Conservation (phyloP, 345 rosid species). For the Brassica incana region DNA sequence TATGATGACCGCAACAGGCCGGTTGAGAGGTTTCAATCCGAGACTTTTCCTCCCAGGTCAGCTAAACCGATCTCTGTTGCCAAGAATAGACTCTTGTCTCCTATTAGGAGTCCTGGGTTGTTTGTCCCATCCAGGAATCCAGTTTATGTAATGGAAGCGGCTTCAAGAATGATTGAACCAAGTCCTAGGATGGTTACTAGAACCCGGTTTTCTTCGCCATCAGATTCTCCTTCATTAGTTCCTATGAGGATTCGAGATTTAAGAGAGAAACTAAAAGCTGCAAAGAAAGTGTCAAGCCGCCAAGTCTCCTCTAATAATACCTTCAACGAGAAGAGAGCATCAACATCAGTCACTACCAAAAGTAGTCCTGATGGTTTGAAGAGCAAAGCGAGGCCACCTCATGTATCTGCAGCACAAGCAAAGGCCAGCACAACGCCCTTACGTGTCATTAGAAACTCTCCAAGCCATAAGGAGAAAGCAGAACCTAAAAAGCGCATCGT, state of each 20-base stretch:
- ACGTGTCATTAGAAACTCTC: not conserved
- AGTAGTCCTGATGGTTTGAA: not conserved
- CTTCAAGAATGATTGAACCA: conserved; percentile 78
- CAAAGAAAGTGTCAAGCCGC: conserved; percentile 47
- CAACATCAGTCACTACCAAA: not conserved
- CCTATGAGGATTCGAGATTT: conserved; percentile 73
- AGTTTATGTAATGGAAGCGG: conserved; percentile 71
- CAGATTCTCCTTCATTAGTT: conserved; percentile 56
- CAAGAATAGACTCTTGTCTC: conserved; percentile 75
- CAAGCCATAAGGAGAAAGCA: not conserved
- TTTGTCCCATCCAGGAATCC: conserved; percentile 52
- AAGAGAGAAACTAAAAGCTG: conserved; percentile 76
- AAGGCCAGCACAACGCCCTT: not conserved
- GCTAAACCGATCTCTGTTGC: conserved; percentile 64
- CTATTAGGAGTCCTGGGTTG: conserved; percentile 65
- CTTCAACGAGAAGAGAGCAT: not conserved
- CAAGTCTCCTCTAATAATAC: conserved; percentile 29
- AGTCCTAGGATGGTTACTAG: conserved; percentile 53
- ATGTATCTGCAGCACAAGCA: not conserved
- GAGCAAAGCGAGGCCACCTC: not conserved
- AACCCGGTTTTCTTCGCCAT: conserved; percentile 47
- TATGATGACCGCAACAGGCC: conserved; percentile 51
- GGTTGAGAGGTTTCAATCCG: conserved; percentile 77
- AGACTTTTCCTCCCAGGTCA: conserved; percentile 70
- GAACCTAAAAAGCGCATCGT: not conserved